Evolutionary conservation across 2,329 filamentous ascomycete species (phyloP).

Genomic region (Botrytis galanthina): DNA sequence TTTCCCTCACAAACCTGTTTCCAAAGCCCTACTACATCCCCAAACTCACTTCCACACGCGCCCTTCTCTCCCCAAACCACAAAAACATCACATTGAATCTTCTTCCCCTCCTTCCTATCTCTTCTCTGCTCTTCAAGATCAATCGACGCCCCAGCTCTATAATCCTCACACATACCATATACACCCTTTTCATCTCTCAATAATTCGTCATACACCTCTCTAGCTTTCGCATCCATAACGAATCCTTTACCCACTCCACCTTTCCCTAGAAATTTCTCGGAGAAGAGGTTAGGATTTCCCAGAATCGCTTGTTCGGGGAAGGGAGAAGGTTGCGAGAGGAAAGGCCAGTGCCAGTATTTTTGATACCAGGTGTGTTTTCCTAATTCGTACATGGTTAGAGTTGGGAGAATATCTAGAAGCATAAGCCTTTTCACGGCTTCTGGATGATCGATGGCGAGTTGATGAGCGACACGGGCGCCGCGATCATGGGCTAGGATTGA

Average conservation of each 20-base stretch:
- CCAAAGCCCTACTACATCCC: constrained; percentile 51
- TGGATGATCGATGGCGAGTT: constrained; percentile 49
- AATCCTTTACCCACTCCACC: constrained; percentile 21
- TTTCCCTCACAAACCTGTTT: constrained; percentile 43
- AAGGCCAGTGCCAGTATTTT: constrained; percentile 59
- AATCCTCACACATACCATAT: constrained; percentile 55
- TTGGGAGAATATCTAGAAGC: constrained; percentile 54
- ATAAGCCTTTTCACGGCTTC: constrained; percentile 40
- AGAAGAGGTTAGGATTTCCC: constrained; percentile 42
- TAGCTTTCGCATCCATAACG: constrained; percentile 25
- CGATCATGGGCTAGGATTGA: constrained; percentile 56
- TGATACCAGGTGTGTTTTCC: constrained; percentile 46
- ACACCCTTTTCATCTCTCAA: constrained; percentile 43
- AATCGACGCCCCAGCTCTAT: constrained; percentile 50
- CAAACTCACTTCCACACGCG: constrained; percentile 49
- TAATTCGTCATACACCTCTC: constrained; percentile 26
- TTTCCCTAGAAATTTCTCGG: constrained; percentile 40
- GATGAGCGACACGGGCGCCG: constrained; percentile 55
- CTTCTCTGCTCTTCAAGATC: constrained; percentile 51
- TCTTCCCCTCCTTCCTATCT: constrained; percentile 45
- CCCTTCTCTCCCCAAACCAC: constrained; percentile 52
- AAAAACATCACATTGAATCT: constrained; percentile 47
- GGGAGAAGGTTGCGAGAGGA: constrained; percentile 52
- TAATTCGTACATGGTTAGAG: constrained; percentile 51
- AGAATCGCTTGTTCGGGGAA: constrained; percentile 50